Base-by-base conservation (phyloP, 2,329 filamentous ascomycete species). In the Penicillium italicum region DNA sequence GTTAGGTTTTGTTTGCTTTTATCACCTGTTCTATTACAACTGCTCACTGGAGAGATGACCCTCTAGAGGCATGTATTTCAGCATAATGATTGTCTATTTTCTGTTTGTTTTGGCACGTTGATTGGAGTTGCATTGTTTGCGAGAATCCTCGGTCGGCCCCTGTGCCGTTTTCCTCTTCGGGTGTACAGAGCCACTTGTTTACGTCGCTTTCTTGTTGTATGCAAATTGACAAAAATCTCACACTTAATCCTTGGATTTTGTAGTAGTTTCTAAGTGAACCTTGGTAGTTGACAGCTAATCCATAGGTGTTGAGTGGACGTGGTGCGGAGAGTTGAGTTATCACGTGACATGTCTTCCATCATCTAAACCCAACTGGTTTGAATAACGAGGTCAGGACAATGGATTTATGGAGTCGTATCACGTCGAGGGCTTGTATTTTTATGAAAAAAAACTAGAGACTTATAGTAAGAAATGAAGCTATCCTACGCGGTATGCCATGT, bases 91-190 rank as follows among this genome's bases (percentile, higher is more conserved):
- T 48, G 18, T 44, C 8, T 40, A 5, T 50, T 51, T 28, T 24
- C 5, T 55, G 18, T 38, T 53, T 40, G 28, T 22, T 43, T 61
- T 45, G 36, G 50, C 38, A 56, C 57, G 16, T 50, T 40, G 46
- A 30, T 42, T 58, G 44, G 44, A 56, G 50, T 52, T 50, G 50
- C 51, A 53, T 58, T 16, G 24, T 43, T 40, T 33, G 36, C 54
- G 40, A 58, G 48, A 37, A 51, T 49, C 42, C 43, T 33, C 16
- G 16, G 26, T 30, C 24, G 10, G 9, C 22, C 30, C 4, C 5
- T 41, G 22, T 41, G 16, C 18, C 44, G 11, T 46, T 30, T 49
- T 49, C 22, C 18, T 8, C 8, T 37, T 14, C 18, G 30, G 8
- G 18, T 47, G 41, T 22, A 52, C 24, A 46, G 9, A 31, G 33